These are phyloP conservation scores for Pseudogymnoascus sp. DNA, from an alignment of 2,329 filamentous ascomycete genomes.

Conservation along the genomic window DNA sequence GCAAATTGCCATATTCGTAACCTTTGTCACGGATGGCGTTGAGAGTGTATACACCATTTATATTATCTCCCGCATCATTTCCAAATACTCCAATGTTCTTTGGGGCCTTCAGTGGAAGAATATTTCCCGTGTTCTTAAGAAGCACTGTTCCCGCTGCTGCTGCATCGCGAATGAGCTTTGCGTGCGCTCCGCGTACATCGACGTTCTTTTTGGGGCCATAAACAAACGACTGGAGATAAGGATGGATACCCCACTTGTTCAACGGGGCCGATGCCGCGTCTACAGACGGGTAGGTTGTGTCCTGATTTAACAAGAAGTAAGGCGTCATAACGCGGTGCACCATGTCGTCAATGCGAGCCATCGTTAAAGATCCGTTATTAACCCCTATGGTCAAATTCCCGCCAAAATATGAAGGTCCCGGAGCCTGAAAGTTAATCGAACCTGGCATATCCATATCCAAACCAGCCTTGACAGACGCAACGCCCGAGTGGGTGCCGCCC, in stretches of 20 bases:
- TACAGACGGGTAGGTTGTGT: slow-evolving; percentile 37
- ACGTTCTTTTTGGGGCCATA: slow-evolving; percentile 30
- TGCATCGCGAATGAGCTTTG: slow-evolving; percentile 46
- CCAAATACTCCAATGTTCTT: slow-evolving; percentile 42
- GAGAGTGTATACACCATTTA: slow-evolving; percentile 25
- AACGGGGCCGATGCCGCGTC: slow-evolving; percentile 36
- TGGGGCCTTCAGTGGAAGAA: slow-evolving; percentile 42
- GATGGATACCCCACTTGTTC: not conserved
- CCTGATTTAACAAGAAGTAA: slow-evolving; percentile 44
- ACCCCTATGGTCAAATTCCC: slow-evolving; percentile 35
- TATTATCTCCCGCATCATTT: slow-evolving; percentile 37
- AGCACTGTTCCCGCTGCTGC: slow-evolving; percentile 58
- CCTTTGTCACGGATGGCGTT: not conserved
- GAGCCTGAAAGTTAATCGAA: slow-evolving; percentile 35
- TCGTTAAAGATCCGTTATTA: slow-evolving; percentile 39
- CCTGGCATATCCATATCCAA: slow-evolving; percentile 48
- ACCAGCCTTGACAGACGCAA: slow-evolving; percentile 38
- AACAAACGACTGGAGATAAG: not conserved
- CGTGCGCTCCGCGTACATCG: slow-evolving; percentile 50
- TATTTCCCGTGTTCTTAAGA: slow-evolving; percentile 48
- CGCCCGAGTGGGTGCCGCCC: slow-evolving; percentile 36
- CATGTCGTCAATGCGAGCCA: slow-evolving; percentile 40
- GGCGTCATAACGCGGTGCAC: slow-evolving; percentile 51
- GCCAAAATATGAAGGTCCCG: slow-evolving; percentile 12
- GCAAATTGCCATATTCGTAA: slow-evolving; percentile 17